Evolutionary conservation across 2,329 filamentous ascomycete genomes (phyloP), one percentile per base, ranked within the genome.

Genomic region (Fusarium sp.): DNA sequence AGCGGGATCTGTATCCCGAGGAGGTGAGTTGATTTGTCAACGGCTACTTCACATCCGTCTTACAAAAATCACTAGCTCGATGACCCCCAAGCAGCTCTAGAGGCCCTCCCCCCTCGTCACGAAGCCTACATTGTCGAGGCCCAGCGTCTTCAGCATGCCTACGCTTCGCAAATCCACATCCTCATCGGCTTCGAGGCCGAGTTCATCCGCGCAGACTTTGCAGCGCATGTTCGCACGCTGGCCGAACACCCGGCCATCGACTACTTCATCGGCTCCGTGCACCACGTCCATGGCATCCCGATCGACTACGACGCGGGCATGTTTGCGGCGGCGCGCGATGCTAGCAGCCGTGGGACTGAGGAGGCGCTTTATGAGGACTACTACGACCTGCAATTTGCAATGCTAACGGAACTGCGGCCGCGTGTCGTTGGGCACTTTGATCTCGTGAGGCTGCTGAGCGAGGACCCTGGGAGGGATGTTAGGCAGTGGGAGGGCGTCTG

Each of bases 391-490:
- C 95, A 98, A 79, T 83, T 85, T 59, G 86, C 88, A 19, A 96
- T 99, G 93, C 81, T 99, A 42, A 76, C 78, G 50, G 81, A 84
- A 7, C 76, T 97, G 64, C 80, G 80, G 67, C 95, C 95, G 29
- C 85, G 86, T 7, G 83, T 99, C 11, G 89, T 99, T 5, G 95
- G 93, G 0, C 95, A 99, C 78, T 96, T 99, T 74, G 95, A 99
- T 77, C 85, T 99, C 19, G 90, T 98, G 51, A 83, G 94, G 11
- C 79, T 99, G 63, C 83, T 95, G 74, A 93, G 91, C 69, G 84
- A 87, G 54, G 82, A 90, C 19, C 89, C 90, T 0, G 85, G 84
- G 44, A 76, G 84, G 35, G 86, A 88, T 63, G 80, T 92, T 55
- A 79, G 79, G 35, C 73, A 73, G 42, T 88, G 86, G 81, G 71